Evolutionary conservation across 2,329 filamentous ascomycete species (phyloP).

Genomic region (Proliferodiscus dingleyae): DNA sequence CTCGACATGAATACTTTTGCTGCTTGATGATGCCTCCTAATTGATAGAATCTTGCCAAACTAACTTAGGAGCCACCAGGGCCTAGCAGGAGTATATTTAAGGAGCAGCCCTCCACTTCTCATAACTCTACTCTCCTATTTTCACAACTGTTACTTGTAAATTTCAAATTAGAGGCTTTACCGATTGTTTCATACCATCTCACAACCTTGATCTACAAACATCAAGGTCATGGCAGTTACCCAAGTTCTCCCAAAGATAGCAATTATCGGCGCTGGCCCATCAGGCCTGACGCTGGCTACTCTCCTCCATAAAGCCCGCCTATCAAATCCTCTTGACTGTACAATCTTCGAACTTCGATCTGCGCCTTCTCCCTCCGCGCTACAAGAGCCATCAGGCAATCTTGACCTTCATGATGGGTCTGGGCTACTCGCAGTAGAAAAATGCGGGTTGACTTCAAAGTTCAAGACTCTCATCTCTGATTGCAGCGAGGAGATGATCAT

Average conservation of each 20-base stretch:
- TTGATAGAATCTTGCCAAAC: too few species aligned
- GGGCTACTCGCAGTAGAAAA: constrained; percentile 42
- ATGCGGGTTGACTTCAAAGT: constrained; percentile 41
- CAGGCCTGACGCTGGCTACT: constrained; percentile 11
- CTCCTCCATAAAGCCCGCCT: constrained; percentile 6
- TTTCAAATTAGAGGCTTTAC: too few species aligned
- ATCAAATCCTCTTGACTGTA: constrained; percentile 4
- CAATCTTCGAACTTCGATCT: constrained; percentile 18
- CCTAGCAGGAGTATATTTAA: too few species aligned
- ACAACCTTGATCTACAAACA: neutral
- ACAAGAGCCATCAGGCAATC: constrained; percentile 33
- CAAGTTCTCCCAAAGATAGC: constrained; percentile 11
- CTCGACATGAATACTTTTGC: too few species aligned
- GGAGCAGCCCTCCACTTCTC: too few species aligned
- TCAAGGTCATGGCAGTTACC: neutral
- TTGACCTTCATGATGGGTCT: constrained; percentile 42
- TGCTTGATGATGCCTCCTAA: too few species aligned
- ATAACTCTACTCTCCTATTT: too few species aligned
- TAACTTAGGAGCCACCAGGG: too few species aligned
- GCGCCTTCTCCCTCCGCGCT: neutral
- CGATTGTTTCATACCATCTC: too few species aligned
- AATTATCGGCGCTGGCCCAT: constrained; percentile 20
- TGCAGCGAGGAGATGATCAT: constrained; percentile 39
- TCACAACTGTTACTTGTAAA: too few species aligned
- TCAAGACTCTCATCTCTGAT: constrained; percentile 37